Evolutionary conservation across 805 yeast genomes (phyloP).

Genomic region (Scheffersomyces coipomensis): DNA sequence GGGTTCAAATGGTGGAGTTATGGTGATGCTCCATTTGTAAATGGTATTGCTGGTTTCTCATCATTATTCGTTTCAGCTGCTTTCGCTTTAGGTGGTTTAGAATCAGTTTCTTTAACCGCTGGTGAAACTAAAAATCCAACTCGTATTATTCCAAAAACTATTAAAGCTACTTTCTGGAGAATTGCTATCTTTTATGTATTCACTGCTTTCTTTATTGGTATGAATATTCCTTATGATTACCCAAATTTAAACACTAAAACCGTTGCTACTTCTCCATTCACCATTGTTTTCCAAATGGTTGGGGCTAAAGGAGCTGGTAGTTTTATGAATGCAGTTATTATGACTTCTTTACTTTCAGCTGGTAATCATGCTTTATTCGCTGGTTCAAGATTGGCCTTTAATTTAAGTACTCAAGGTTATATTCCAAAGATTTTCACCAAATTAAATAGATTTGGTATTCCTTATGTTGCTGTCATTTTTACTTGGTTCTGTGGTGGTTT

Average conservation of each 20-base stretch:
- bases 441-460: slow-evolving; percentile 43
- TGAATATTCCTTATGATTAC: slow-evolving; percentile 40
- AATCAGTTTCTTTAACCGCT: slow-evolving; percentile 33
- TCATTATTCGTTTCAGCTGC: slow-evolving; percentile 51
- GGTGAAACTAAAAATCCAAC: slow-evolving; percentile 33
- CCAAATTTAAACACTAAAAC: slow-evolving; percentile 26
- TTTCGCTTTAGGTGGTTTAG: slow-evolving; percentile 52
- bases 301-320: slow-evolving; percentile 42
- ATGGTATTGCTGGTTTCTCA: slow-evolving; percentile 54
- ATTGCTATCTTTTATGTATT: slow-evolving; percentile 34
- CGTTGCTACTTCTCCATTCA: slow-evolving; percentile 39
- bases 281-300: slow-evolving; percentile 40
- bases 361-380: slow-evolving; percentile 55
- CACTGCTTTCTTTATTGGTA: slow-evolving; percentile 40
- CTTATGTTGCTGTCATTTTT: slow-evolving; percentile 47
- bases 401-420: slow-evolving; percentile 50
- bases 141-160: slow-evolving; percentile 26
- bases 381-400: slow-evolving; percentile 48
- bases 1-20: slow-evolving; percentile 44
- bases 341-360: slow-evolving; percentile 55
- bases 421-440: slow-evolving; percentile 42
- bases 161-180: slow-evolving; percentile 30
- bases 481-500: slow-evolving; percentile 58
- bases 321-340: slow-evolving; percentile 53
- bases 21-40: slow-evolving; percentile 53